These are phyloP conservation scores for Aspergillus incahuasiensis DNA, from an alignment of 495 filamentous ascomycete genomes.

Conservation along the genomic window DNA sequence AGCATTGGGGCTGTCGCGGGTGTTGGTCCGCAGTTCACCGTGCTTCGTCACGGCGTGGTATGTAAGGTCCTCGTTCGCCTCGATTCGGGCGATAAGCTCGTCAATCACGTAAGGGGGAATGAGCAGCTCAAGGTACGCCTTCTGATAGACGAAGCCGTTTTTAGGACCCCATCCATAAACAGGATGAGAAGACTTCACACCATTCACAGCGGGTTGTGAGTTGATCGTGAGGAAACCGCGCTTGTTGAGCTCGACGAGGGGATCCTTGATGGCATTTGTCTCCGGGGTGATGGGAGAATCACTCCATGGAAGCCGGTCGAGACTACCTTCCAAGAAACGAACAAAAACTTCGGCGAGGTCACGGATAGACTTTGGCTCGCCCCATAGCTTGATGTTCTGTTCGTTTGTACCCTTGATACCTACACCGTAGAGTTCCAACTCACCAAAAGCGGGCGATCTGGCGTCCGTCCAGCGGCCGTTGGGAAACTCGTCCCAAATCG, in stretches of 20 bases:
- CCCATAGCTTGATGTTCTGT: constrained; percentile 94
- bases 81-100: constrained; percentile 75
- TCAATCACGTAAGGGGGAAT: constrained; percentile 72
- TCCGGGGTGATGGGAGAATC: constrained; percentile 81
- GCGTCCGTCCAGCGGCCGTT: constrained; percentile 99
- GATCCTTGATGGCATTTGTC: constrained; percentile 67
- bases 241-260: constrained; percentile 75
- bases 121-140: constrained; percentile 91
- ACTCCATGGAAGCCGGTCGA: constrained; percentile 90
- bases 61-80: constrained; percentile 73
- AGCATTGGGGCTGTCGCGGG: constrained; percentile 81
- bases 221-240: constrained; percentile 93
- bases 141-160: constrained; percentile 97
- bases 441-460: constrained; percentile 92
- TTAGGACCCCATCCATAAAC: constrained; percentile 91
- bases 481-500: constrained; percentile 99
- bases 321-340: constrained; percentile 70
- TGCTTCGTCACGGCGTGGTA: constrained; percentile 87
- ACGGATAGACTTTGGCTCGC: constrained; percentile 69
- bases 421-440: constrained; percentile 92
- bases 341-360: constrained; percentile 83
- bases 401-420: constrained; percentile 96
- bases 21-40: constrained; percentile 80
- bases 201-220: constrained; percentile 92
- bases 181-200: constrained; percentile 81